Base-by-base conservation (phyloP, 2,329 filamentous ascomycete species). In the Xylariomycetidae sp. region DNA sequence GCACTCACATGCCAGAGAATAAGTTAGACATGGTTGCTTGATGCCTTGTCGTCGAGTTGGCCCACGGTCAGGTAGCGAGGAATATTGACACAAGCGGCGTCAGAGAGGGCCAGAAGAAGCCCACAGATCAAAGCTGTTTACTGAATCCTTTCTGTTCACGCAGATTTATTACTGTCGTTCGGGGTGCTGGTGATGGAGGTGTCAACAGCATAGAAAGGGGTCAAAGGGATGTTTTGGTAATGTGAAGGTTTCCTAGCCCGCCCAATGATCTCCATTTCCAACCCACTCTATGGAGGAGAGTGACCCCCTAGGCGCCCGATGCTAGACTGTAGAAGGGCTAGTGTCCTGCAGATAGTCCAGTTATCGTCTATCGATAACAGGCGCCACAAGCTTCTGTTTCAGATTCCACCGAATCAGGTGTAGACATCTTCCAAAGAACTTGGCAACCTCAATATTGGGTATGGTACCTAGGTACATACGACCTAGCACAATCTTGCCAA, bases 1-100 rank as follows among this genome's bases (percentile, higher is more conserved):
- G 8, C 42, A 74, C 73, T 72, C 65, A 77, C 73, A 77, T 77
- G 60, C 73, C 72, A 51, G 72, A 77, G 56, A 77, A 77, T 50
- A 77, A 62, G 62, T 75, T 76, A 49, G 73, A 77, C 72, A 77
- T 77, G 55, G 50, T 63, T 49, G 46, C 42, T 45, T 44, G 40
- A 44, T 23, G n/a, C n/a, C 8, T 23, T 23, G n/a, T n/a, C n/a
- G n/a, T n/a, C n/a, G n/a, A n/a, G n/a, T 49, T 44, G 38, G 42
- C 42, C 37, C 34, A 33, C 28, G 35, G 22, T 39, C 31, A 26
- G 33, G 20, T 9, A 37, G 25, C 23, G 26, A 27, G 25, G 30
- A 32, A 14, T 9, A 39, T 29, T 18, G 33, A 37, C 38, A 33
- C 18, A 18, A 14, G 30, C 40, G 26, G 26, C 18, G 27, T 8